phyloP scores from a whole-genome alignment of 2,329 filamentous ascomycete genomes.

The Aquanectria penicillioides region DNA sequence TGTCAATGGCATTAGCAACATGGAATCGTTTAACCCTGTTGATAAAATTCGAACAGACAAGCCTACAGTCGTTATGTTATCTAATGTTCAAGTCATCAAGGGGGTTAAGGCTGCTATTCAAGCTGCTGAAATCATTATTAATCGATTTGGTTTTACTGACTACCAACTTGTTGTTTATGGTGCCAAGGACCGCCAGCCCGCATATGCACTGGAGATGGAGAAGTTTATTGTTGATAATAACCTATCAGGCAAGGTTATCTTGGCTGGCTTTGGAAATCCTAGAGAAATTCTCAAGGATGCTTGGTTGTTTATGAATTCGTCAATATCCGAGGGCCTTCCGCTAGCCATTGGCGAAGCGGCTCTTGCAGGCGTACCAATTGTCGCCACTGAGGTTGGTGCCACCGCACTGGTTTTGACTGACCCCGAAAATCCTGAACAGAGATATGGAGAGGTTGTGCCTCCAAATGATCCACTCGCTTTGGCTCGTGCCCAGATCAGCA shows the following conservation, averaged over 20 bases:
- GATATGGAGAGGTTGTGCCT: conserved; percentile 33
- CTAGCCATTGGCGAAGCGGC: conserved; percentile 33
- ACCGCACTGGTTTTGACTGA: conserved; percentile 31
- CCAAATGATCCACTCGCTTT: conserved; percentile 32
- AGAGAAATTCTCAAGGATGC: conserved; percentile 32
- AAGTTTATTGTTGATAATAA: conserved; percentile 28
- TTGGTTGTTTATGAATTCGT: conserved; percentile 36
- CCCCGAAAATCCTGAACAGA: conserved; percentile 25
- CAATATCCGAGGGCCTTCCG: conserved; percentile 31
- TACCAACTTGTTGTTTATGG: conserved; percentile 32
- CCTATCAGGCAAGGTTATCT: conserved; percentile 22
- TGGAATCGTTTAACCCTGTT: conserved; percentile 28
- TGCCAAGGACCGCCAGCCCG: conserved; percentile 32
- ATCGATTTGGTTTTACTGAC: conserved; percentile 28
- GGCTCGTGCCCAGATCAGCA: conserved; percentile 28
- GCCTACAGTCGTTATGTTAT: conserved; percentile 32
- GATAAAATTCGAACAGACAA: conserved; percentile 32
- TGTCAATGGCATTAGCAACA: conserved; percentile 35
- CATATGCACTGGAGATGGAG: conserved; percentile 33
- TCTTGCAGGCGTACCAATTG: conserved; percentile 30
- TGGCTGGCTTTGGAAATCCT: conserved; percentile 32
- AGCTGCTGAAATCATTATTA: conserved; percentile 32
- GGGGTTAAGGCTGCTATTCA: conserved; percentile 33
- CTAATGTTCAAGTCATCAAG: conserved; percentile 34
- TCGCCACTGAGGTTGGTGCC: conserved; percentile 32